Conservation (phyloP, 2,329 filamentous ascomycete genomes). For the Leptographium galeiforme region DNA sequence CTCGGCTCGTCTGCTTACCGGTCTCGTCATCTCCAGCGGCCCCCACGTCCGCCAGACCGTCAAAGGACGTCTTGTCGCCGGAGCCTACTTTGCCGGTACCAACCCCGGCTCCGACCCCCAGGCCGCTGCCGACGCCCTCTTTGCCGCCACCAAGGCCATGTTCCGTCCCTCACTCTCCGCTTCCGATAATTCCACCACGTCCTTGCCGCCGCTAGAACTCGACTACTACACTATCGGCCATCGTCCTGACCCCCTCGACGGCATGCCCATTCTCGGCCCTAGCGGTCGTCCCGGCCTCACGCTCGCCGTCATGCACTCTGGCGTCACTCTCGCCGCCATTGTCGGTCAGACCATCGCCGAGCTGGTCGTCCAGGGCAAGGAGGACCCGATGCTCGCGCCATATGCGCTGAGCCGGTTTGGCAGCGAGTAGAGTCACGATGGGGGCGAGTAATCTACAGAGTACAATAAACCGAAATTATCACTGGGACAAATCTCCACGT, state of each 20-base stretch:
- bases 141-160: slow-evolving; percentile 11
- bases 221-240: slow-evolving; percentile 18
- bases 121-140: slow-evolving; percentile 13
- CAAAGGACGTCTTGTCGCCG: slow-evolving; percentile 15
- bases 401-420: slow-evolving; percentile 4
- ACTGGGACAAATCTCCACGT: no score
- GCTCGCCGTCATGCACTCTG: slow-evolving; percentile 20
- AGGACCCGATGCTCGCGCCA: background rate
- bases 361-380: background rate
- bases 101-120: slow-evolving; percentile 8
- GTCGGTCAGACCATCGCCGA: slow-evolving; percentile 12
- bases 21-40: slow-evolving; percentile 13
- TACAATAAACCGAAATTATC: no score
- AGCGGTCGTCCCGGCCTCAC: slow-evolving; percentile 16
- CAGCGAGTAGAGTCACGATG: background rate
- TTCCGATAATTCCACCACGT: background rate
- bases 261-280: slow-evolving; percentile 16
- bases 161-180: slow-evolving; percentile 7
- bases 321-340: slow-evolving; percentile 15
- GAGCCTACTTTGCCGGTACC: slow-evolving; percentile 13
- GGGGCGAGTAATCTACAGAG: no score
- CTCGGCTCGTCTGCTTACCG: slow-evolving; percentile 10
- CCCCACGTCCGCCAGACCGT: slow-evolving; percentile 18
- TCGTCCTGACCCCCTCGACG: slow-evolving; percentile 16
- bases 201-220: slow-evolving; percentile 11